phyloP scores from a whole-genome alignment of 768 basidiomycete species.

The Mycena chlorophos region DNA sequence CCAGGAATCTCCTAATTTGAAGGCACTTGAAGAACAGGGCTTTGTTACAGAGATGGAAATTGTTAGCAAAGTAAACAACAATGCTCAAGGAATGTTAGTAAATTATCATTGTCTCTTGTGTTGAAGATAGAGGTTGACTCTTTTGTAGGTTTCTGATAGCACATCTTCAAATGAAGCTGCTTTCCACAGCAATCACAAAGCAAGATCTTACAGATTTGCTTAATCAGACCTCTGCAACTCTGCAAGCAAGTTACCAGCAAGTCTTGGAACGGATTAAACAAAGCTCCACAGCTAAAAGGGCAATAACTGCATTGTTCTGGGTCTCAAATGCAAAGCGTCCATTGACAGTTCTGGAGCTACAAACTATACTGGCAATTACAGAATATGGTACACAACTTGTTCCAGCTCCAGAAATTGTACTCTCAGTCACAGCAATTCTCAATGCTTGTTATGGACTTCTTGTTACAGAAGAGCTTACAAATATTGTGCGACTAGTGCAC shows the following conservation, averaged over 20 bases:
- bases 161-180: neutral
- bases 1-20: too few relatives aligned
- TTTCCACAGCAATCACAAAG: neutral
- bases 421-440: neutral
- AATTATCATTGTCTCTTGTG: neutral
- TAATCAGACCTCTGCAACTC: neutral
- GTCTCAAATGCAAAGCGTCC: constrained; percentile 3
- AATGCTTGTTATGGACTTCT: constrained; percentile 3
- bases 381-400: neutral
- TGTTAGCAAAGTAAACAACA: neutral
- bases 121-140: neutral
- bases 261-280: neutral
- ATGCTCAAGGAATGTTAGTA: neutral
- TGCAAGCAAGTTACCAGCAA: neutral
- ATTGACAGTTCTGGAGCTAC: neutral
- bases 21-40: too few relatives aligned
- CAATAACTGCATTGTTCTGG: neutral
- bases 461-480: neutral
- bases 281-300: neutral
- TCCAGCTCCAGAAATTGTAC: neutral
- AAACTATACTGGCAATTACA: constrained; percentile 1
- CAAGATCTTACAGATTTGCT: neutral
- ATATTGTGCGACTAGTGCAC: constrained; percentile 4
- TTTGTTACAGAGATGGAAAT: too few relatives aligned
- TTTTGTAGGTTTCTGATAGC: neutral